Conservation (phyloP, 345 rosid genomes). For the Draba incana region DNA sequence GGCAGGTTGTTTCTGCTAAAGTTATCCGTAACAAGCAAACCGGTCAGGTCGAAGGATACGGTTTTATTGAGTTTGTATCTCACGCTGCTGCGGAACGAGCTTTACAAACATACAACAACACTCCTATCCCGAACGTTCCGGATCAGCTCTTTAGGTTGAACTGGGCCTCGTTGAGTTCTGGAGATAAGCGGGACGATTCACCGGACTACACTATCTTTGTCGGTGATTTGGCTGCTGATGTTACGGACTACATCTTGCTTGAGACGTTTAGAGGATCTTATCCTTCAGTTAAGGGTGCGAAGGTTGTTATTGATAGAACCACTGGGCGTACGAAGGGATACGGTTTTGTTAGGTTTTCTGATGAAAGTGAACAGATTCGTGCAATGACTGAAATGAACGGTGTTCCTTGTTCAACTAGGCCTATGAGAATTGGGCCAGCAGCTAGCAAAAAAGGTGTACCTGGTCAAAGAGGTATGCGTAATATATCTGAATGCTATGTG, state of each 20-base stretch:
- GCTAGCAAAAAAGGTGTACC: constrained; percentile 64
- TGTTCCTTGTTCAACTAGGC: constrained; percentile 80
- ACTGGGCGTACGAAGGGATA: constrained; percentile 90
- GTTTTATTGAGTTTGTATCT: constrained; percentile 71
- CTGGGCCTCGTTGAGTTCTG: constrained; percentile 79
- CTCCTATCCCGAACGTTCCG: constrained; percentile 69
- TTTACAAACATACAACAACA: constrained; percentile 68
- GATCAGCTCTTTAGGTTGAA: constrained; percentile 82
- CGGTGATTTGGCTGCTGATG: constrained; percentile 96
- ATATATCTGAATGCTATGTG: background rate
- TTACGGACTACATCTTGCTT: constrained; percentile 79
- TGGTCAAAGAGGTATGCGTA: constrained; percentile 64
- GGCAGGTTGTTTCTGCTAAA: constrained; percentile 62
- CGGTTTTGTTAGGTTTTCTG: constrained; percentile 86
- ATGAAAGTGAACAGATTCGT: constrained; percentile 80
- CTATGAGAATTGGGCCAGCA: constrained; percentile 89
- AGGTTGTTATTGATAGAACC: constrained; percentile 88
- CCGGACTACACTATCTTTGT: constrained; percentile 83
- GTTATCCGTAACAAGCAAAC: constrained; percentile 88
- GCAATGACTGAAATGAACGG: constrained; percentile 97
- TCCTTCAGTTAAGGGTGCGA: constrained; percentile 79
- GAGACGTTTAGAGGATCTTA: constrained; percentile 76
- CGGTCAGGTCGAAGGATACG: constrained; percentile 75
- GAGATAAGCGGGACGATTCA: constrained; percentile 80
- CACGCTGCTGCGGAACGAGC: constrained; percentile 80